Evolutionary conservation across 768 basidiomycete genomes (phyloP), one percentile per base, ranked within the genome.

Genomic region (Steccherinum ochraceum): DNA sequence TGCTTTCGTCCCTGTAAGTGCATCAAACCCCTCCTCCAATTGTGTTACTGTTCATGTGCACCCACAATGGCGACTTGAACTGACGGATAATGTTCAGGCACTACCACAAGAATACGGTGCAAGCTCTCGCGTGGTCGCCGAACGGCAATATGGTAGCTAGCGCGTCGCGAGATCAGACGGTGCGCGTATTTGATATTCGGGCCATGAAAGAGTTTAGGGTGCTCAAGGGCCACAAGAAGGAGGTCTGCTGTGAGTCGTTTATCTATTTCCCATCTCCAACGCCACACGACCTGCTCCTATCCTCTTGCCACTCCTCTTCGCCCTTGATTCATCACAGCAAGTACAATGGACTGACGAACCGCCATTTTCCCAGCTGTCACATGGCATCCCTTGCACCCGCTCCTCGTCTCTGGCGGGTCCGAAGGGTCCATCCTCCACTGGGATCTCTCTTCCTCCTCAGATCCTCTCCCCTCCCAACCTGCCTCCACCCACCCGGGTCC

Each of bases 101-200:
- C 64, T 86, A 92, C 51, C 96, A 98, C 68, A 97, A 98, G 72
- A 95, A 96, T 58, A 96, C 93, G 0, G 84, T 99, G 40, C 94
- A 98, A 67, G 88, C 93, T 0, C 72, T 93, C 5, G 75, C 84
- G 12, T 99, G 95, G 95, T 93, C 87, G 26, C 93, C 93, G 0
- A 89, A 95, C 56, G 96, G 96, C 4, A 88, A 96, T 64, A 74
- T 93, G 40, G 82, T 98, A 13, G 95, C 94, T 16, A 94, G 93
- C 50, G 96, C 92, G 4, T 94, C 93, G 13, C 81, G 96, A 41
- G 96, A 99, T 63, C 92, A 94, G 62, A 88, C 90, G 12, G 84
- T 97, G 30, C 86, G 94, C 25, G 88, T 99, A 11, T 99, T 97
- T 62, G 96, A 99, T 63, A 97, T 99, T 56, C 84, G 96, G 16